A percentile compares a stretch with the other conserved stretches of the same genome.
Conservation (phyloP, 2,329 filamentous ascomycete species). For the Microcyclospora tardicrescens region DNA sequence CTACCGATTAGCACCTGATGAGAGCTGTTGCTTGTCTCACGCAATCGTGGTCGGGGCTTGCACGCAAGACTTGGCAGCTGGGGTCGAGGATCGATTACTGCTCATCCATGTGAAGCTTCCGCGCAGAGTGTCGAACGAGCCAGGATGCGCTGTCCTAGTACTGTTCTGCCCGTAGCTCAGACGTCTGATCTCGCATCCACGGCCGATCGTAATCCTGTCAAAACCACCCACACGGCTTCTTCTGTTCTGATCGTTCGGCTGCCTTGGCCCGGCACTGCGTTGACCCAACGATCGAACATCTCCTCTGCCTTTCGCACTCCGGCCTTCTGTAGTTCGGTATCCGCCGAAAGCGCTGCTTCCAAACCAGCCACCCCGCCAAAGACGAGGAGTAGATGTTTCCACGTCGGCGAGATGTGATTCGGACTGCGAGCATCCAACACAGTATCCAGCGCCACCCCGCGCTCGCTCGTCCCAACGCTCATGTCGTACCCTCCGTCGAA, state of each 20-base stretch:
- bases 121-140: not conserved
- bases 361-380: slow-evolving; percentile 73
- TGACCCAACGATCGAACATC: slow-evolving; percentile 74
- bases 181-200: slow-evolving; percentile 14
- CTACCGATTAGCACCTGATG: too few species aligned
- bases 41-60: too few species aligned
- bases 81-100: too few species aligned
- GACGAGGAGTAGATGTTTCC: slow-evolving; percentile 59
- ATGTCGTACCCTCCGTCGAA: slow-evolving; percentile 70
- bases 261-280: slow-evolving; percentile 67
- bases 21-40: too few species aligned
- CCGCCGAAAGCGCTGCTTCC: slow-evolving; percentile 57
- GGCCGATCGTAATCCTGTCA: slow-evolving; percentile 50
- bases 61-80: too few species aligned
- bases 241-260: slow-evolving; percentile 74
- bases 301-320: slow-evolving; percentile 53
- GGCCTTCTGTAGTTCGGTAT: slow-evolving; percentile 45
- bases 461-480: slow-evolving; percentile 72
- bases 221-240: slow-evolving; percentile 65
- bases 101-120: slow-evolving; percentile 1
- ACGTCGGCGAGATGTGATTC: slow-evolving; percentile 25
- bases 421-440: slow-evolving; percentile 31
- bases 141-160: not conserved
- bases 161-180: slow-evolving; percentile 1
- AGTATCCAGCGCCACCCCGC: slow-evolving; percentile 36